These are phyloP conservation scores for Acacia acuminata DNA, from an alignment of 306 rosid species.

Conservation along the genomic window DNA sequence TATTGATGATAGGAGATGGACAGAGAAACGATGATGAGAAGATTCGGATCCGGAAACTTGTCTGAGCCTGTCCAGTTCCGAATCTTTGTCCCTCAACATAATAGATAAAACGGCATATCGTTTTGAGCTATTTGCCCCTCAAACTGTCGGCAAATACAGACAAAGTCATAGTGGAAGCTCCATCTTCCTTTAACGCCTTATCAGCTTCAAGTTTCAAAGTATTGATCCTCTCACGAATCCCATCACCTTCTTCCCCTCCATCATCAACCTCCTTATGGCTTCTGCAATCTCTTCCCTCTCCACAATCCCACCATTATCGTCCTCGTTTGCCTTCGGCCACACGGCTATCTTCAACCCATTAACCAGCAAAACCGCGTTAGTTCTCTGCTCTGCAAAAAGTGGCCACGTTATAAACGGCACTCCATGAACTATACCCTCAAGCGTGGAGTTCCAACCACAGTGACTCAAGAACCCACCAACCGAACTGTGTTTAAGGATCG, in stretches of 20 bases:
- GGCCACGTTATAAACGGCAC: slow-evolving; percentile 17
- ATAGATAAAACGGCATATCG: background rate
- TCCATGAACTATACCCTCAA: slow-evolving; percentile 28
- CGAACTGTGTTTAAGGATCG: slow-evolving; percentile 30
- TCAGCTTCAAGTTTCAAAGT: slow-evolving; percentile 8
- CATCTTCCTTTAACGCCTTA: background rate
- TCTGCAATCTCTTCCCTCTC: slow-evolving; percentile 26
- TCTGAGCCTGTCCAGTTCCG: background rate
- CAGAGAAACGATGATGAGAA: too few relatives aligned
- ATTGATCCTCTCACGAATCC: background rate
- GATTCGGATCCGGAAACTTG: background rate
- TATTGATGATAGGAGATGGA: too few relatives aligned
- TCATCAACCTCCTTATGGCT: slow-evolving; percentile 15
- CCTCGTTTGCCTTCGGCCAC: background rate
- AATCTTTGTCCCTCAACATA: background rate
- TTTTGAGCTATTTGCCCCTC: background rate
- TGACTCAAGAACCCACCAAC: slow-evolving; percentile 39
- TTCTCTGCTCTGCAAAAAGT: slow-evolving; percentile 22
- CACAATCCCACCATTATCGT: slow-evolving; percentile 5
- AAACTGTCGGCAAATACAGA: background rate
- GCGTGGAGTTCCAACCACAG: slow-evolving; percentile 35
- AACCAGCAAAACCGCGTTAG: slow-evolving; percentile 9
- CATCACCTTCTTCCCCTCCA: slow-evolving; percentile 33
- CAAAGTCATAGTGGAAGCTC: slow-evolving; percentile 26
- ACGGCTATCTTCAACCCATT: slow-evolving; percentile 20